phyloP scores from a whole-genome alignment of 1,284 basidiomycete species.

The Marasmius sp. region DNA sequence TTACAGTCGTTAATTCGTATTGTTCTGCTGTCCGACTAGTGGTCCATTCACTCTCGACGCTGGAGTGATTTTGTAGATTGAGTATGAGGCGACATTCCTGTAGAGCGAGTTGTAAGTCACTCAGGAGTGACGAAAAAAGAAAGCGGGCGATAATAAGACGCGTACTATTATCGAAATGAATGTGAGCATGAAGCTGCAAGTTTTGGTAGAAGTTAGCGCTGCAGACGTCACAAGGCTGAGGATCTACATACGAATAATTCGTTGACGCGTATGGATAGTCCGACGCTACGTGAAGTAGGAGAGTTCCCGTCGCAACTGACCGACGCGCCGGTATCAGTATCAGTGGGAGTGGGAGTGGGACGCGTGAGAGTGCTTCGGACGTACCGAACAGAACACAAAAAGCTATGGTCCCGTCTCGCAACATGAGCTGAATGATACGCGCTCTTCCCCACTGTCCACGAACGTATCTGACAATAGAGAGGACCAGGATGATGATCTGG shows the following conservation, averaged over 20 bases:
- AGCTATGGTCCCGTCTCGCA: slow-evolving; percentile 17
- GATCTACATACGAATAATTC: no score
- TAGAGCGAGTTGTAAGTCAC: neutral
- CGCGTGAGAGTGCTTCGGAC: neutral
- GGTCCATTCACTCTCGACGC: slow-evolving; percentile 5
- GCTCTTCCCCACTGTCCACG: slow-evolving; percentile 9
- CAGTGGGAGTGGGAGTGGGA: neutral
- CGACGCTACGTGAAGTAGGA: no score
- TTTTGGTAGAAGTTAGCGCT: neutral
- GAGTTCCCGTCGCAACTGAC: no score
- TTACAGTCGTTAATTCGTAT: slow-evolving; percentile 26
- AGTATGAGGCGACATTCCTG: slow-evolving; percentile 30
- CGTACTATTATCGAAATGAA: neutral
- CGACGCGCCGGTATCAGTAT: neutral
- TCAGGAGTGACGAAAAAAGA: neutral
- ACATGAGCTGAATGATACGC: slow-evolving; percentile 11
- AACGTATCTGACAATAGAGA: slow-evolving; percentile 12
- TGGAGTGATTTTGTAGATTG: slow-evolving; percentile 25
- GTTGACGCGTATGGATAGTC: no score
- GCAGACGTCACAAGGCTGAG: no score
- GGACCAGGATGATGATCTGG: slow-evolving; percentile 12
- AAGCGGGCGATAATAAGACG: neutral
- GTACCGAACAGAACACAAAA: slow-evolving; percentile 14
- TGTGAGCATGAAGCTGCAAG: slow-evolving; percentile 9
- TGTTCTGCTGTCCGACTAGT: slow-evolving; percentile 13